Evolutionary conservation across 345 rosid species (phyloP), one percentile per base, ranked within the genome.

Genomic region (Acer saccharum): DNA sequence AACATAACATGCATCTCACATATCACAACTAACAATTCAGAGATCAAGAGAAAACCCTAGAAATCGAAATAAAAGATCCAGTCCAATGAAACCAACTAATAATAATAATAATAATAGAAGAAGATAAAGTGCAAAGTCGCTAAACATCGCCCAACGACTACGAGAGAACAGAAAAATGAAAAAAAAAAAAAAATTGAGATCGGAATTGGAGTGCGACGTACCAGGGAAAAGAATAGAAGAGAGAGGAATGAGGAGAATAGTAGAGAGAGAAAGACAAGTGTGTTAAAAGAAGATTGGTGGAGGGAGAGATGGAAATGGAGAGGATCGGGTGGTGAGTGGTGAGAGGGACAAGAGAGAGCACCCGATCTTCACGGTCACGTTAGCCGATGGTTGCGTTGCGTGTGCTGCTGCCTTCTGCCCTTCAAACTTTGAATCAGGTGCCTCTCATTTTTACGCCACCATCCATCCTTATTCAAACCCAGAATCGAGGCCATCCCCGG

Each of bases 311-410:
- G 7, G 46, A 43, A 1, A 43, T 43, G 46, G 46, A 62, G 23
- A 63, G 44, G 69, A 63, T 72, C 66, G 66, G 35, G n/a, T 20
- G 65, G 50, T 35, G 39, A 35, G 29, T 20, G 67, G 39, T 13
- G 66, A 35, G 32, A 10, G 29, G 29, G 29, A 46, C 16, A 7
- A 58, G 48, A 55, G 27, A 17, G 7, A 35, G 65, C 52, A 57
- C n/a, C 75, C 77, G 62, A 48, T 74, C 70, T 48, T 48, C 46
- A 39, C 62, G 62, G 44, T 11, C 70, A 64, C 70, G 62, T 17
- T 27, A 12, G 60, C 55, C 57, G 66, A 73, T 41, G 57, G 50
- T 67, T 67, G 70, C 23, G 48, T 64, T 48, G 61, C 62, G 68
- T 48, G 12, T 29, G 62, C n/a, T 35, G 52, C 35, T 12, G 17